Conservation (phyloP, 768 basidiomycete genomes). For the Amanita rubescens region DNA sequence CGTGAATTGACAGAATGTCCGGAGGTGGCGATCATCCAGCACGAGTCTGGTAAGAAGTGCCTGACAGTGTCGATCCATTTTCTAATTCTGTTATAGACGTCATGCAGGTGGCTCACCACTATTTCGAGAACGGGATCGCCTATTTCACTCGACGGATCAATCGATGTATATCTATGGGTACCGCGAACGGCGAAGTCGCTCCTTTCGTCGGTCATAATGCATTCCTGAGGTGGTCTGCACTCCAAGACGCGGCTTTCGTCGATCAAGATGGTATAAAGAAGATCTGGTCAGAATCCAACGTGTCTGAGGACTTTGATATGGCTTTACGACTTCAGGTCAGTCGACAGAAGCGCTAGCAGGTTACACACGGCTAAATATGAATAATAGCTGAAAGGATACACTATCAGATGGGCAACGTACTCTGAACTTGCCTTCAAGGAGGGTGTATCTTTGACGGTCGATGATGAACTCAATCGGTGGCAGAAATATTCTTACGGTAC, state of each 20-base stretch:
- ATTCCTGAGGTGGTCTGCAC: slow-evolving; percentile 82
- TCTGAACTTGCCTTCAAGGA: slow-evolving; percentile 84
- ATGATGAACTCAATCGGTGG: slow-evolving; percentile 90
- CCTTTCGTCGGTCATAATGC: slow-evolving; percentile 88
- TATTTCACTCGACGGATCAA: slow-evolving; percentile 87
- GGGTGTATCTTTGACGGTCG: slow-evolving; percentile 82
- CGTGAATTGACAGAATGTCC: slow-evolving; percentile 78
- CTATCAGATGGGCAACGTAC: slow-evolving; percentile 83
- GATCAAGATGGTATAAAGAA: slow-evolving; percentile 62
- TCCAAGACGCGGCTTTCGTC: slow-evolving; percentile 78
- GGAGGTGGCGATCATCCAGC: slow-evolving; percentile 84
- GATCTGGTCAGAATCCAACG: slow-evolving; percentile 80
- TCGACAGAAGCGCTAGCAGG: not conserved
- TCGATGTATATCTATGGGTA: slow-evolving; percentile 71
- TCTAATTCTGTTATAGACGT: slow-evolving; percentile 43
- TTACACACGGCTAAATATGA: not conserved
- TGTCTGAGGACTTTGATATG: slow-evolving; percentile 83
- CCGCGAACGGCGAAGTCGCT: slow-evolving; percentile 75
- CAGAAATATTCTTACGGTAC: slow-evolving; percentile 79
- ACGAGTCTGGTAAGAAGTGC: slow-evolving; percentile 63
- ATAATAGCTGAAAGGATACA: slow-evolving; percentile 50
- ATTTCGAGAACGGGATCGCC: slow-evolving; percentile 87
- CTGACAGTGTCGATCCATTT: slow-evolving; percentile 4
- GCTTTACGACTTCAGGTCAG: slow-evolving; percentile 52
- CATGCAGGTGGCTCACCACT: slow-evolving; percentile 85